Evolutionary conservation across 441 rosid genomes (phyloP).

Genomic region (Arabidopsis lyrata): DNA sequence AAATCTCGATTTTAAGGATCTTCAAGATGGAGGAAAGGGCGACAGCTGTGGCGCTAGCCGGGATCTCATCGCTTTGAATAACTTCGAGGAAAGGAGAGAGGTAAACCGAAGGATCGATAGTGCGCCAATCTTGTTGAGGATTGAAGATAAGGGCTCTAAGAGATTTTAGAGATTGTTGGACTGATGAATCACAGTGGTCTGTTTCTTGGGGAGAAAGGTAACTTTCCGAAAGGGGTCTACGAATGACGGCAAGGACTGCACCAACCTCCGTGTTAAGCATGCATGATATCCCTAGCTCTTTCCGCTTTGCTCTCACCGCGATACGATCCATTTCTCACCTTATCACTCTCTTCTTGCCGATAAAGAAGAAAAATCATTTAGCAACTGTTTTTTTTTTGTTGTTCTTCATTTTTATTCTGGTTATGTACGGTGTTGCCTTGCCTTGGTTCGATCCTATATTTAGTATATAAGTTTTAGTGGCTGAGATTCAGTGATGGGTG

Average conservation of each 20-base stretch:
- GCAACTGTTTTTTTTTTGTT: background rate
- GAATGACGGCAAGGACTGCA: slow-evolving; percentile 78
- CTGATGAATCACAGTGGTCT: slow-evolving; percentile 57
- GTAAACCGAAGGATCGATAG: slow-evolving; percentile 81
- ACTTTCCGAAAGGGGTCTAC: slow-evolving; percentile 57
- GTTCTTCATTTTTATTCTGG: background rate
- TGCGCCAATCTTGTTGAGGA: slow-evolving; percentile 88
- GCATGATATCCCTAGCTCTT: slow-evolving; percentile 79
- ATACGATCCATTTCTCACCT: slow-evolving; percentile 41
- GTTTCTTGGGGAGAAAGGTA: slow-evolving; percentile 59
- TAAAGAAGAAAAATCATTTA: slow-evolving; percentile 6
- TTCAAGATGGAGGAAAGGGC: slow-evolving; percentile 72
- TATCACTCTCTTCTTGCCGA: slow-evolving; percentile 15
- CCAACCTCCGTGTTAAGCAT: slow-evolving; percentile 95
- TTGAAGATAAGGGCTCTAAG: slow-evolving; percentile 80
- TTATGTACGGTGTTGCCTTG: slow-evolving; percentile 36
- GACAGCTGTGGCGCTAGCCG: slow-evolving; percentile 73
- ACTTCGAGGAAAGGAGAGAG: slow-evolving; percentile 85
- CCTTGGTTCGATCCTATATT: slow-evolving; percentile 25
- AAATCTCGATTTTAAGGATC: slow-evolving; percentile 68
- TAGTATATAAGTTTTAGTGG: slow-evolving; percentile 40
- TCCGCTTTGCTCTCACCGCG: slow-evolving; percentile 48
- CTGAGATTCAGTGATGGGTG: slow-evolving; percentile 36
- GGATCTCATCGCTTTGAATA: slow-evolving; percentile 76
- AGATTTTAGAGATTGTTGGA: slow-evolving; percentile 76